phyloP scores from a whole-genome alignment of 345 rosid species.

The Geranium brycei region DNA sequence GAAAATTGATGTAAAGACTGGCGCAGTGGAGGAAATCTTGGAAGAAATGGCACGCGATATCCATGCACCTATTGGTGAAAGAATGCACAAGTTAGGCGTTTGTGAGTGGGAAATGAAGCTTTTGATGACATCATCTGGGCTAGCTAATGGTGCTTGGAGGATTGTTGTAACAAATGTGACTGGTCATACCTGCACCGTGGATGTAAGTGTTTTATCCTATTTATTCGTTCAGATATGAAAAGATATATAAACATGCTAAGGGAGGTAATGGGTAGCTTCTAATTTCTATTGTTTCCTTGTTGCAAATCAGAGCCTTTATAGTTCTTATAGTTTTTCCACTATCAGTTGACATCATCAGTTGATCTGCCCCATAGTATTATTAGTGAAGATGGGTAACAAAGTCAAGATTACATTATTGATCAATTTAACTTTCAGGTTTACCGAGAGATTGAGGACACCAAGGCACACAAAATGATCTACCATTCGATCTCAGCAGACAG shows the following conservation, averaged over 20 bases:
- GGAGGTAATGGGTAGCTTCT: too few species aligned
- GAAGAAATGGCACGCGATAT: constrained; percentile 68
- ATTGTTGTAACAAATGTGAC: constrained; percentile 74
- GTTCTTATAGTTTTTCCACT: too few species aligned
- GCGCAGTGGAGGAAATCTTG: constrained; percentile 51
- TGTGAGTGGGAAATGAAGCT: constrained; percentile 98
- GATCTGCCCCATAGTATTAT: background rate
- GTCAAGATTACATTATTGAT: background rate
- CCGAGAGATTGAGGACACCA: constrained; percentile 71
- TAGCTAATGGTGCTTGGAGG: constrained; percentile 95
- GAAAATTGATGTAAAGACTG: constrained; percentile 61
- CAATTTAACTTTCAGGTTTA: constrained; percentile 48
- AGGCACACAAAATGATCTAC: constrained; percentile 41
- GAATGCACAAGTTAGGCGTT: constrained; percentile 85
- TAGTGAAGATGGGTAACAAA: too few species aligned
- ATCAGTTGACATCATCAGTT: too few species aligned
- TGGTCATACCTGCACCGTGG: constrained; percentile 81
- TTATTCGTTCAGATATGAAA: too few species aligned
- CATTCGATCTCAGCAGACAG: constrained; percentile 52
- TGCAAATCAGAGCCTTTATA: too few species aligned
- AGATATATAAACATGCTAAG: too few species aligned
- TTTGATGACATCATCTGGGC: constrained; percentile 71
- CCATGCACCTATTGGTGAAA: constrained; percentile 66
- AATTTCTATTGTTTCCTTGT: too few species aligned
- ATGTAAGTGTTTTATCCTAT: constrained; percentile 40